Evolutionary conservation across 2,329 filamentous ascomycete genomes (phyloP), one percentile per base, ranked within the genome.

Genomic region (Teratosphaeria epicoccoides): DNA sequence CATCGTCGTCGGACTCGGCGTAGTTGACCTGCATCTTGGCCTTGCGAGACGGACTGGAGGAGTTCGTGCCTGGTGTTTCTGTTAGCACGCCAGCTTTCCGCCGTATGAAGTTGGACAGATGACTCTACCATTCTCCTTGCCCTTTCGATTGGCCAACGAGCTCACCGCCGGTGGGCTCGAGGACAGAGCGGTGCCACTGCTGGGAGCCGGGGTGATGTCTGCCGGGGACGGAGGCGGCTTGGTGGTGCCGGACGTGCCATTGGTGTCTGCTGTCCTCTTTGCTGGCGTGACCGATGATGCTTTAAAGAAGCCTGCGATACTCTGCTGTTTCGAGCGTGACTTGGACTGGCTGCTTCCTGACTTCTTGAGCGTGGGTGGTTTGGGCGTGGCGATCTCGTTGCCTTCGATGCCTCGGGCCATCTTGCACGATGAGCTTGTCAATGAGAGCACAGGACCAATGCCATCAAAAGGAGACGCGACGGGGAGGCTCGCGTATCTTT

Each of bases 1-100:
- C 77, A 52, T 88, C 85, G 45, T 87, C 85, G 44, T 87, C 88
- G 1, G 87, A 89, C 63, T 96, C 90, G 57, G 85, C 84, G 67
- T 97, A 97, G 66, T 79, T 93, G 58, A 93, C 78, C 45, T 75
- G 68, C 61, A 82, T 84, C 66, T 80, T 83, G 11, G 74, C 76
- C 76, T 89, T 89, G 63, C 89, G 81, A 14, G 84, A 83, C 1
- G 90, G 89, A 63, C 89, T 95, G 64, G 82, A 85, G 3, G 72
- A 75, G 46, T 73, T 63, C 28, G 70, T 68, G 49, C 71, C 65
- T 63, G 70, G 65, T 57, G 66, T 65, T 63, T 74, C 72, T 74
- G 61, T 73, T 64, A 64, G 63, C 53, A 46, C 23, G 60, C 63
- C 53, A 67, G 71, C 52, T 37, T 44, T 17, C 11, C 40, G 17